Base-by-base conservation (phyloP, 2,329 filamentous ascomycete species). In the Arachnopeziza araneosa region DNA sequence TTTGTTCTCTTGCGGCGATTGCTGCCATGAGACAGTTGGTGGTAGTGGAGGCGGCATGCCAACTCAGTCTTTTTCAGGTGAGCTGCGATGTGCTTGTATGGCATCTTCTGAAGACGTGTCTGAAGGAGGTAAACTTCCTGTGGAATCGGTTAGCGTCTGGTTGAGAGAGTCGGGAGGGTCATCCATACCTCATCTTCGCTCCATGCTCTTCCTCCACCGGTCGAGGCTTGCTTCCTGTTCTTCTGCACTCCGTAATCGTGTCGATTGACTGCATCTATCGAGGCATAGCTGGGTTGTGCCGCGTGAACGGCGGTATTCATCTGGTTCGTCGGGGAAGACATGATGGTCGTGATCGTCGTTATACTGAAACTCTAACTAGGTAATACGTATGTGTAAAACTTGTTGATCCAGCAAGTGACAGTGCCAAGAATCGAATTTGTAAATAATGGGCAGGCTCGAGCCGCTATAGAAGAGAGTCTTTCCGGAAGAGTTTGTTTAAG, bases 1-100 rank as follows among this genome's bases (percentile, higher is more conserved):
- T 84, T 83, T 61, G 85, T 87, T 61, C 89, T 84, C 80, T 90
- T 91, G 73, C 89, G 88, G 69, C 89, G 87, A 76, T 89, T 90
- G 78, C 84, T 90, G 60, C 89, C 89, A 72, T 92, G 90, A 65
- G 88, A 91, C 64, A 95, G 82, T 71, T 95, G 90, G 71, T 96
- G 90, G 73, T 91, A 93, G 75, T 95, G 91, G 64, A 96, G 83
- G 64, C 91, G 90, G 77, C 90, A 96, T 54, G 90, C 90, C 61
- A 95, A 80, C 77, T 95, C 90, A 0, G 90, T 95, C 80, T 95
- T 96, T 77, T 92, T 91, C 67, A 95, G 78, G 69, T 93, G 88
- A 61, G 87, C 84, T 60, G 90, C 90, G 72, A 95, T 95, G 73
- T 93, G 89, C 80, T 93, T 95, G 77, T 95, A 95, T 0, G 90